Base-by-base conservation (phyloP, 148 eudicot species). In the Fagopyrum tataricum region DNA sequence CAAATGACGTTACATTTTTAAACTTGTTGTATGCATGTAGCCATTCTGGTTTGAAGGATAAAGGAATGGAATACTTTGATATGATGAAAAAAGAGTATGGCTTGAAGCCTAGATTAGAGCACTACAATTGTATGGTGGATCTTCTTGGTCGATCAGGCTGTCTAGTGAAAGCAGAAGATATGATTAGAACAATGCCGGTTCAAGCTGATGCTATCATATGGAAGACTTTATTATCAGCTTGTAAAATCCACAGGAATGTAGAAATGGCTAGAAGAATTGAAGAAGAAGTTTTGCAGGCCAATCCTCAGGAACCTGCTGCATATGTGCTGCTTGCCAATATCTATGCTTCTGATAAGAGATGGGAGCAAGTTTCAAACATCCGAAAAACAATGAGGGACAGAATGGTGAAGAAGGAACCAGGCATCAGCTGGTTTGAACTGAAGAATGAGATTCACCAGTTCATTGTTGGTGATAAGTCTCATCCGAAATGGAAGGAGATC, bases 361-460 rank as follows among this genome's bases (percentile, higher is more conserved):
- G 98, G 98, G 80, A 83, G 24, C 85, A 86, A 31, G 94, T 87
- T 31, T 93, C 96, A 4, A 80, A 78, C 64, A 79, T 90, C 51
- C 81, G 96, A 77, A 88, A 84, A 83, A 75, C 80, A 23, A 93
- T 93, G 96, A 83, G 82, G 76, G 90, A 84, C 31, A 77, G 77
- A 77, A 76, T 78, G 74, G 88, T 90, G 64, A 93, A 85, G 81
- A 93, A 93, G 74, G 92, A 88, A 70, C 96, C 96, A 0, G 94
- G 96, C 12, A 73, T 90, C 61, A 93, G 98, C 80, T 93, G 98
- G 98, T 84, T 90, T 8, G 98, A 93, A 77, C 59, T 82, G 72
- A 87, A 78, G 82, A 87, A 89, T 67, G 68, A 88, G 53, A 79
- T 93, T 79, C 85, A 87, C 79, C 86, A 88, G 73, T 93, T 93